phyloP scores from a whole-genome alignment of 805 yeast species.

The Candida sphagnicola region DNA sequence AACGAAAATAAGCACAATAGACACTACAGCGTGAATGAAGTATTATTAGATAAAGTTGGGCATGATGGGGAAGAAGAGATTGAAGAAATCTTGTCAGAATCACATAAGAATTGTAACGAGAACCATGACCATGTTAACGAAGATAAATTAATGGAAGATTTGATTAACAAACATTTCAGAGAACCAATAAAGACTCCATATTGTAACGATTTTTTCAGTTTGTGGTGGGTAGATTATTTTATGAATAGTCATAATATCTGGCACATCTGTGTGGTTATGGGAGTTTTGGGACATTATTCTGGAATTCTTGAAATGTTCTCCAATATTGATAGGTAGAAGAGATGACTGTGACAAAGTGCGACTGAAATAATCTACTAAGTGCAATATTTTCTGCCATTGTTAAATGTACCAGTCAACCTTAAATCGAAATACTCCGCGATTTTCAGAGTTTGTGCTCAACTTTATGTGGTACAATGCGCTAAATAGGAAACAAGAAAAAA shows the following conservation, averaged over 20 bases:
- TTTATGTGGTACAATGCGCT: too few species aligned
- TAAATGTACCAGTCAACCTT: too few species aligned
- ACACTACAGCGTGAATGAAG: slow-evolving; percentile 24
- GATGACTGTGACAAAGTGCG: too few species aligned
- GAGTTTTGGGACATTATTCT: slow-evolving; percentile 83
- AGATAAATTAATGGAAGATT: slow-evolving; percentile 19
- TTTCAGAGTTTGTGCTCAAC: too few species aligned
- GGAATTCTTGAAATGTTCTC: slow-evolving; percentile 72
- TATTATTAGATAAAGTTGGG: slow-evolving; percentile 30
- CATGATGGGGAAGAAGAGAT: slow-evolving; percentile 37
- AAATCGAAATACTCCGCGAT: too few species aligned
- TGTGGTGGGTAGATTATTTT: slow-evolving; percentile 83
- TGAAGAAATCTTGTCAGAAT: slow-evolving; percentile 25
- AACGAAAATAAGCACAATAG: slow-evolving; percentile 28
- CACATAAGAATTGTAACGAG: slow-evolving; percentile 15
- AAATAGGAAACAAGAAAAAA: too few species aligned
- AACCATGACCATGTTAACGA: slow-evolving; percentile 10
- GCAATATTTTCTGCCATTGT: too few species aligned
- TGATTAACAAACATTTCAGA: slow-evolving; percentile 36
- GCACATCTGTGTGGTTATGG: slow-evolving; percentile 89
- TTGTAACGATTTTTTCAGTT: slow-evolving; percentile 41
- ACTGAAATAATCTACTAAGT: too few species aligned
- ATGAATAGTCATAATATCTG: slow-evolving; percentile 84
- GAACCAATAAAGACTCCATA: slow-evolving; percentile 31
- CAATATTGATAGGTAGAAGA: slow-evolving; percentile 16